Evolutionary conservation across 2,329 filamentous ascomycete species (phyloP).

Genomic region (Capronia epimyces): DNA sequence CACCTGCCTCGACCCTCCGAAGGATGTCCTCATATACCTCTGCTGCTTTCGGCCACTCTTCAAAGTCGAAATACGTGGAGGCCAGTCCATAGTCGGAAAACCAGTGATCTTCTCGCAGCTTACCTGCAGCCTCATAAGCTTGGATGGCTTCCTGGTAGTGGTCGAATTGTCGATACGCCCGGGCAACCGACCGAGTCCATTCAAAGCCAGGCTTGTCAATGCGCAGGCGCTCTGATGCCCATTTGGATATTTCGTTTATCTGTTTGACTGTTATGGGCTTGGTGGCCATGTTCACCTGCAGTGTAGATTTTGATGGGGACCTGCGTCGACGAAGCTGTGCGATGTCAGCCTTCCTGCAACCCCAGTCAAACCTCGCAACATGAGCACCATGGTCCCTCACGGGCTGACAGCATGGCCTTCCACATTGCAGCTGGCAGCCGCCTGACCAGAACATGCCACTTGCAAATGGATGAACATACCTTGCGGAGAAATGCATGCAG

Average conservation of each 20-base stretch:
- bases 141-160: background rate
- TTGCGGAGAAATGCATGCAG: background rate
- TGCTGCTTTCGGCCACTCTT: background rate
- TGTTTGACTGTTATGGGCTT: background rate
- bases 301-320: background rate
- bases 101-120: background rate
- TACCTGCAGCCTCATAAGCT: background rate
- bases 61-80: background rate
- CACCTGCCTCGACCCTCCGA: background rate
- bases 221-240: constrained; percentile 1
- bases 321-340: background rate
- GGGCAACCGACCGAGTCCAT: background rate
- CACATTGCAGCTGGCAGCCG: no score
- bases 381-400: background rate
- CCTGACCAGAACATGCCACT: background rate
- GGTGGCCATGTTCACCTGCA: background rate
- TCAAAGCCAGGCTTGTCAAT: background rate
- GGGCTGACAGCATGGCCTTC: no score
- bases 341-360: background rate
- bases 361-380: background rate
- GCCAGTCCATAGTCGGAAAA: background rate
- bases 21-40: background rate
- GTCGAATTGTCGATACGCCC: background rate
- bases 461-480: background rate
- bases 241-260: background rate